Evolutionary conservation across 2,329 filamentous ascomycete species (phyloP).

Genomic region (Rhynchosporium agropyri): DNA sequence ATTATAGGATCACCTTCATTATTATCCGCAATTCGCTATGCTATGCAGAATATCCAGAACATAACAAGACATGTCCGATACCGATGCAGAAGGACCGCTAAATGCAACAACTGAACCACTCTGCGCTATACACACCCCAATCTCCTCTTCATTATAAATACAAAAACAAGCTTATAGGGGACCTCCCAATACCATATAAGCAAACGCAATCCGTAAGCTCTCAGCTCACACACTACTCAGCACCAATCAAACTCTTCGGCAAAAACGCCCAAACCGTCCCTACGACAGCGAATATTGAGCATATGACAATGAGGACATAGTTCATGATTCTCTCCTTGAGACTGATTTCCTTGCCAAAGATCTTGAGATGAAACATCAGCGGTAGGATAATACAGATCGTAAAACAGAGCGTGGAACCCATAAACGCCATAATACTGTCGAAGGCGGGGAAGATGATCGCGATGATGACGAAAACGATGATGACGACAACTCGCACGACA

Average conservation of each 20-base stretch:
- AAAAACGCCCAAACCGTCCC: conserved; percentile 89
- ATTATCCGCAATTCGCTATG: no score
- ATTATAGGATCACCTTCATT: no score
- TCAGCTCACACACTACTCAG: conserved; percentile 42
- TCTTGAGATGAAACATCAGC: conserved; percentile 84
- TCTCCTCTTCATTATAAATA: background rate
- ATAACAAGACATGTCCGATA: no score
- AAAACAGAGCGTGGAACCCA: conserved; percentile 89
- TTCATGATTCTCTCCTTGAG: conserved; percentile 64
- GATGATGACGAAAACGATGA: conserved; percentile 74
- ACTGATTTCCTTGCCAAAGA: conserved; percentile 76
- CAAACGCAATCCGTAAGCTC: background rate
- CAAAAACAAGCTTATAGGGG: background rate
- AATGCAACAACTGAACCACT: no score
- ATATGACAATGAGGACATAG: conserved; percentile 70
- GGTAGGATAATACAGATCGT: conserved; percentile 93
- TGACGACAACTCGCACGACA: conserved; percentile 64
- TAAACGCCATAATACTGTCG: conserved; percentile 72
- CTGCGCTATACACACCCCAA: no score
- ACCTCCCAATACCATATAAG: background rate
- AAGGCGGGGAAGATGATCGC: conserved; percentile 70
- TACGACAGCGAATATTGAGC: conserved; percentile 68
- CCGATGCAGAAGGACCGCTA: no score
- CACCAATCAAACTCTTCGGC: conserved; percentile 73
- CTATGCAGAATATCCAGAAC: no score